Conservation (phyloP, 306 rosid species). For the Gleditsia sinensis region DNA sequence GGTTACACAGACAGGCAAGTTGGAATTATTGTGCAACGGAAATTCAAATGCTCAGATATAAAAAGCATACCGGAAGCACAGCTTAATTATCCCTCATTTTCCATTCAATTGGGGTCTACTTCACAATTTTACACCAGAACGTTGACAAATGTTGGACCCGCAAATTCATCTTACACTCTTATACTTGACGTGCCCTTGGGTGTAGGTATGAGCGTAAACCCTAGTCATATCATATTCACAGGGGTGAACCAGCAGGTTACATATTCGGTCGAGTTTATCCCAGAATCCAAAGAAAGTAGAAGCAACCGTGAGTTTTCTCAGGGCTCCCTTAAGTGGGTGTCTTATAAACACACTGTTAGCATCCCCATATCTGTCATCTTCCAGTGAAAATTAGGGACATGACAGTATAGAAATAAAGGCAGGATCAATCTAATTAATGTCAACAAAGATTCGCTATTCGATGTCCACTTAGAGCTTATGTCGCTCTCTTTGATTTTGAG, state of each 20-base stretch:
- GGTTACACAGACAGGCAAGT: conserved; percentile 46
- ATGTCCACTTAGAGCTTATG: background rate
- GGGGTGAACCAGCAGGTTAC: conserved; percentile 45
- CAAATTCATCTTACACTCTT: conserved; percentile 39
- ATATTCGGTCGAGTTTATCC: conserved; percentile 36
- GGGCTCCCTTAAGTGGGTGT: conserved; percentile 56
- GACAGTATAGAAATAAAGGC: conserved; percentile 25
- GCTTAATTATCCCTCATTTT: conserved; percentile 59
- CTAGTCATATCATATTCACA: conserved; percentile 39
- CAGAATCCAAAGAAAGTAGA: conserved; percentile 3
- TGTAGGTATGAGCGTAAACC: conserved; percentile 32
- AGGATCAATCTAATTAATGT: background rate
- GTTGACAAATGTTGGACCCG: conserved; percentile 50
- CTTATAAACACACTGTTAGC: conserved; percentile 44
- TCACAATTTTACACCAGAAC: conserved; percentile 49
- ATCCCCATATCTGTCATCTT: conserved; percentile 45
- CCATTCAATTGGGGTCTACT: conserved; percentile 28
- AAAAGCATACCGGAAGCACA: conserved; percentile 38
- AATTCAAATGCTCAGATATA: conserved; percentile 39
- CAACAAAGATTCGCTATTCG: background rate
- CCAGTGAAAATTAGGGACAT: conserved; percentile 19
- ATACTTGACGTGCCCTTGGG: conserved; percentile 35
- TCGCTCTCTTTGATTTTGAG: background rate
- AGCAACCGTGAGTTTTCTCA: conserved; percentile 23
- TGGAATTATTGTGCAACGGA: conserved; percentile 29